These are phyloP conservation scores for Cyclotella kingstonii DNA, from an alignment of 108 stramenopile species.

Conservation along the genomic window DNA sequence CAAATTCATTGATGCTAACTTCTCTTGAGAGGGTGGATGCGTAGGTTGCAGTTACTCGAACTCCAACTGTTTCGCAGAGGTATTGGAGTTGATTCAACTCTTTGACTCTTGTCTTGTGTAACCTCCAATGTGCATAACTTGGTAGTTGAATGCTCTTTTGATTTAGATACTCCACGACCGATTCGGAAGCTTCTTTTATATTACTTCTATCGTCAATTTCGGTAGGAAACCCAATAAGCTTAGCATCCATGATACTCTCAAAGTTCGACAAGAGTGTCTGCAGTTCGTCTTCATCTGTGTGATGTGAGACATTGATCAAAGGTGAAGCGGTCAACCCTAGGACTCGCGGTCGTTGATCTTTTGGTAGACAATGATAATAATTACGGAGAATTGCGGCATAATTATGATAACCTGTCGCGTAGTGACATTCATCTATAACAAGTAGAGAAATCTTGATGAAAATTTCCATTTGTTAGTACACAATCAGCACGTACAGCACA, in stretches of 20 bases:
- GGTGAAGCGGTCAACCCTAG: constrained; percentile 70
- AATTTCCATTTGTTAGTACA: constrained; percentile 2
- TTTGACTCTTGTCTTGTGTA: constrained; percentile 39
- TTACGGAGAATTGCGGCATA: constrained; percentile 51
- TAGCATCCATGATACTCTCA: constrained; percentile 52
- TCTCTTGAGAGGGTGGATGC: constrained; percentile 31
- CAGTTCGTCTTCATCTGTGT: constrained; percentile 42
- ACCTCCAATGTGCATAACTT: constrained; percentile 17
- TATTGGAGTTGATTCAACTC: constrained; percentile 52
- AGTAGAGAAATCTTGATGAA: constrained; percentile 42
- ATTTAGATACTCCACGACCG: constrained; percentile 6
- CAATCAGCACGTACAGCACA: neutral
- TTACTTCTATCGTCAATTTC: neutral
- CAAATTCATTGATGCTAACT: constrained; percentile 49
- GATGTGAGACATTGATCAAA: constrained; percentile 46
- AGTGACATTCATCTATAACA: constrained; percentile 70
- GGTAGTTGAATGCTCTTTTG: constrained; percentile 11
- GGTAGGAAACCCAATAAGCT: constrained; percentile 22
- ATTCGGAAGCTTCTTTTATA: constrained; percentile 6
- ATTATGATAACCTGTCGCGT: constrained; percentile 46
- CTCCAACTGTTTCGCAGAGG: constrained; percentile 56
- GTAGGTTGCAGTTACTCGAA: constrained; percentile 32
- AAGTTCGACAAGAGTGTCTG: constrained; percentile 38
- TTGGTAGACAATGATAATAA: constrained; percentile 48
- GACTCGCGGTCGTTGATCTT: constrained; percentile 44